A percentile compares a stretch with the other conserved stretches of the same genome.
phyloP scores from a whole-genome alignment of 169 alveolate genomes.

The Plasmodium sp. region DNA sequence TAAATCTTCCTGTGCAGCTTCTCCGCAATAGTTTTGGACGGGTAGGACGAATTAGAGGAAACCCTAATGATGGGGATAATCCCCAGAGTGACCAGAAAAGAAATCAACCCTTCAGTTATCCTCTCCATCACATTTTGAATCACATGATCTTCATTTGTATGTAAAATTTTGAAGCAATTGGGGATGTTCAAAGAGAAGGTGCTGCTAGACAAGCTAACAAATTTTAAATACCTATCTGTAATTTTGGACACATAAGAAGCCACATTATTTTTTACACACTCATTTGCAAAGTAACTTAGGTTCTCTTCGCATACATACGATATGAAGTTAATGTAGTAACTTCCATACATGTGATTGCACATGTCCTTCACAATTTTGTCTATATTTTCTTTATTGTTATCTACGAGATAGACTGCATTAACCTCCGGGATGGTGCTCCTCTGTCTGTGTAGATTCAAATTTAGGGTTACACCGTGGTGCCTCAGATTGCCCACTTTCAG shows the following conservation, averaged over 20 bases:
- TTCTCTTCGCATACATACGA: constrained; percentile 84
- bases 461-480: constrained; percentile 89
- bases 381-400: constrained; percentile 78
- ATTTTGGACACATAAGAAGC: constrained; percentile 84
- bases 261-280: constrained; percentile 85
- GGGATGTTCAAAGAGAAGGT: constrained; percentile 89
- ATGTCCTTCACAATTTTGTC: constrained; percentile 86
- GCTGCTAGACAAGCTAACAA: constrained; percentile 84
- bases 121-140: constrained; percentile 75
- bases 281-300: constrained; percentile 84
- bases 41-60: constrained; percentile 79
- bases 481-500: constrained; percentile 87
- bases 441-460: constrained; percentile 79
- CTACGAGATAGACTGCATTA: constrained; percentile 87
- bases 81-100: constrained; percentile 86
- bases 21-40: constrained; percentile 86
- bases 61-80: constrained; percentile 86
- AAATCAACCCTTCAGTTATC: constrained; percentile 84
- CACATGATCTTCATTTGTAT: constrained; percentile 75
- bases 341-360: constrained; percentile 85
- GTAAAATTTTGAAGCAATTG: constrained; percentile 78
- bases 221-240: constrained; percentile 90
- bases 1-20: constrained; percentile 81
- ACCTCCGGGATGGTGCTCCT: constrained; percentile 89
- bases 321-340: constrained; percentile 86